phyloP scores from a whole-genome alignment of 2,329 filamentous ascomycete species.

The Pseudogymnoascus sp. region DNA sequence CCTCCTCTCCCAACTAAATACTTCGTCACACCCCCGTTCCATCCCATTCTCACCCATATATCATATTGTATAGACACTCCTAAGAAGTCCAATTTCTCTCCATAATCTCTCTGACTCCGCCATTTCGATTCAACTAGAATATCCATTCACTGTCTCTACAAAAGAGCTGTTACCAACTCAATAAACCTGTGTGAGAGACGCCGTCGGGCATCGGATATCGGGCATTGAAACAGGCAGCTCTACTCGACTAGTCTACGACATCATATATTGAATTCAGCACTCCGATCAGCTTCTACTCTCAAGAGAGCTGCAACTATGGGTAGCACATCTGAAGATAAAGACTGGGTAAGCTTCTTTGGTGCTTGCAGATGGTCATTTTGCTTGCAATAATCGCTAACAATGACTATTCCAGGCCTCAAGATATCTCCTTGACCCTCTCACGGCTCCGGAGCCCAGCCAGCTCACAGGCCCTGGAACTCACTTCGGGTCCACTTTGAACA shows the following conservation, averaged over 20 bases:
- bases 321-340: background rate
- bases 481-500: conserved; percentile 17
- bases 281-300: background rate
- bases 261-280: background rate
- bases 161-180: background rate
- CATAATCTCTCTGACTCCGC: conserved; percentile 6
- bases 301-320: background rate
- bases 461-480: conserved; percentile 58
- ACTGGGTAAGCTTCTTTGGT: conserved; percentile 2
- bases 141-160: conserved; percentile 4
- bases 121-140: background rate
- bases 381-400: background rate
- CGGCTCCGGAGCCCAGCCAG: conserved; percentile 57
- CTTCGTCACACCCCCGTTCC: background rate
- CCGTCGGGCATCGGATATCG: background rate
- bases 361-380: background rate
- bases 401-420: conserved; percentile 45
- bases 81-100: background rate
- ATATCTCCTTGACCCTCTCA: conserved; percentile 63
- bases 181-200: background rate
- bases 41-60: background rate
- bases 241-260: background rate
- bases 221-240: background rate
- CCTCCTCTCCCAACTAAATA: background rate
- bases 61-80: conserved; percentile 1